A percentile compares a stretch with the other conserved stretches of the same genome.
These are phyloP conservation scores for Xylariaceae sp. DNA, from an alignment of 2,329 filamentous ascomycete genomes.

Conservation along the genomic window DNA sequence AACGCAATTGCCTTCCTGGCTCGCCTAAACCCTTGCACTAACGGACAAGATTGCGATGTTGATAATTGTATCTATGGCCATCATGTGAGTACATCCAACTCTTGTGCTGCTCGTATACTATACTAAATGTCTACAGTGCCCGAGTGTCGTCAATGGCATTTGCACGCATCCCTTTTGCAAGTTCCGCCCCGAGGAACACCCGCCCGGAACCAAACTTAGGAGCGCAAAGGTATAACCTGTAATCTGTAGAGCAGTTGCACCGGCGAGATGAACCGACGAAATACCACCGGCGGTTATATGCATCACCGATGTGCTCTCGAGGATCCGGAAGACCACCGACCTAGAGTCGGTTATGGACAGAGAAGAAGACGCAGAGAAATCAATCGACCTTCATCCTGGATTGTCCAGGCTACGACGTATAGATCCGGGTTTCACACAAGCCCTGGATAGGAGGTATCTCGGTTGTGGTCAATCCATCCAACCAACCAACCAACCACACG, in stretches of 20 bases:
- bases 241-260: not conserved
- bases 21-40: conserved; percentile 52
- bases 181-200: conserved; percentile 49
- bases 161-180: conserved; percentile 54
- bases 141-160: conserved; percentile 45
- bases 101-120: not conserved
- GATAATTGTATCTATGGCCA: conserved; percentile 60
- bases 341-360: too few relatives aligned
- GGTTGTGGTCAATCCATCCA: too few relatives aligned
- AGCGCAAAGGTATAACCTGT: conserved; percentile 12
- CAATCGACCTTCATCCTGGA: too few relatives aligned
- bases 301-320: too few relatives aligned
- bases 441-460: not conserved
- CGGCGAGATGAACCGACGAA: not conserved
- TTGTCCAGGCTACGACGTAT: too few relatives aligned
- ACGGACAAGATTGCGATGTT: conserved; percentile 52
- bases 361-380: too few relatives aligned
- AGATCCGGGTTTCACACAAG: too few relatives aligned
- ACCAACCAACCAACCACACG: too few relatives aligned
- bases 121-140: conserved; percentile 40
- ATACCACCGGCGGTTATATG: too few relatives aligned
- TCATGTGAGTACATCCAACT: conserved; percentile 41
- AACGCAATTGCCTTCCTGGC: conserved; percentile 52
- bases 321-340: too few relatives aligned
- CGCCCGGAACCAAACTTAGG: conserved; percentile 51